Percentiles rank a stretch among this genome's conserved stretches.
Evolutionary conservation across 148 eudicot genomes (phyloP).

Genomic region (Cornus florida): DNA sequence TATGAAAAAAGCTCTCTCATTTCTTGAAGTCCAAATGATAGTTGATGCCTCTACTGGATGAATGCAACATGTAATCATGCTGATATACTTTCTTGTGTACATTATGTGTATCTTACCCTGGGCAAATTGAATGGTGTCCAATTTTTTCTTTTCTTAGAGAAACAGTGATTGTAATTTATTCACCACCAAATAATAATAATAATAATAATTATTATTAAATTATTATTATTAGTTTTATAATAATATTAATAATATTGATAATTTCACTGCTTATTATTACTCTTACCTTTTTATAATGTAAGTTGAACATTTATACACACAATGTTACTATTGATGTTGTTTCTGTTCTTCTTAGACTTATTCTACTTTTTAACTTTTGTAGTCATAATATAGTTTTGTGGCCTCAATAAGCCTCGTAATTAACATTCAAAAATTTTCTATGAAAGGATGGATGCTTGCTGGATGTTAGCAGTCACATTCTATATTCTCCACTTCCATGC

Average conservation of each 20-base stretch:
- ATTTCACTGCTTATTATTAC: background rate
- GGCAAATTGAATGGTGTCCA: background rate
- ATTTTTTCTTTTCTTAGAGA: background rate
- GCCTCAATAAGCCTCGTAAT: background rate
- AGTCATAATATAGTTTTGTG: background rate
- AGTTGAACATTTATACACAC: background rate
- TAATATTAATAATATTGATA: background rate
- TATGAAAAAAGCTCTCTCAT: background rate
- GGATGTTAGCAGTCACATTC: conserved; percentile 79
- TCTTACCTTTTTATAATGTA: background rate
- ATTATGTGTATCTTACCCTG: background rate
- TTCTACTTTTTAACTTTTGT: background rate
- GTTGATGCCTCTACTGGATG: background rate
- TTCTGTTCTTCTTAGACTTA: background rate
- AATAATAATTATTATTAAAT: no score
- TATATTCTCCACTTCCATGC: conserved; percentile 94
- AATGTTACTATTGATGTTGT: background rate
- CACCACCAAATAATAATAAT: no score
- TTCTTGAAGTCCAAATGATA: background rate
- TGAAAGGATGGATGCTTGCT: conserved; percentile 73
- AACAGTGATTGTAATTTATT: background rate
- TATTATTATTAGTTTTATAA: no score
- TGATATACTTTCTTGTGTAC: background rate
- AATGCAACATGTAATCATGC: background rate
- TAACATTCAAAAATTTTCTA: background rate